Evolutionary conservation across 2,329 filamentous ascomycete genomes (phyloP), one percentile per base, ranked within the genome.

Genomic region (Xylaria sp.): DNA sequence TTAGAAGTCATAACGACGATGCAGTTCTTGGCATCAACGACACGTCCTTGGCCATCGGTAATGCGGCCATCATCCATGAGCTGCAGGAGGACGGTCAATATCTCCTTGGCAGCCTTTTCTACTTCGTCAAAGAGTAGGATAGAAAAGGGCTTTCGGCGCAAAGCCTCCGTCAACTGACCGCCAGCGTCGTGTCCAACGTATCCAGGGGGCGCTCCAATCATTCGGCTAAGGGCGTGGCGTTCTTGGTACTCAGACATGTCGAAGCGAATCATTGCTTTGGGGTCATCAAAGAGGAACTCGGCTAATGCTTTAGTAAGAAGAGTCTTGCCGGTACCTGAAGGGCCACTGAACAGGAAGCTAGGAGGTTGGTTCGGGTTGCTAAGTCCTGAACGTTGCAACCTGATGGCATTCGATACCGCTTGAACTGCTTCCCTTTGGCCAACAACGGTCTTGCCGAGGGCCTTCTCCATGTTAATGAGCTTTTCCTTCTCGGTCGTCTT

Each of bases 241-340:
- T 99, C 96, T 81, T 99, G 97, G 81, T 99, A 99, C 81, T 99
- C 96, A 4, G 95, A 98, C 96, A 99, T 99, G 79, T 99, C 96
- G 83, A 99, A 97, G 47, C 96, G 92, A 75, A 99, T 97, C 96
- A 99, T 98, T 39, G 95, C 86, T 84, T 98, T 98, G 30, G 95
- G 84, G 75, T 99, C 96, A 78, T 99, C 96, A 83, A 99, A 99
- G 32, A 99, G 85, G 84, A 99, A 99, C 80, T 99, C 96, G 57
- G 96, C 96, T 68, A 99, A 86, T 17, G 95, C 96, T 82, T 99
- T 99, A 72, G 95, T 98, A 66, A 99, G 89, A 21, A 99, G 85
- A 19, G 96, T 99, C 84, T 99, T 99, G 85, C 96, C 96, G 12
- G 96, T 99, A 85, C 96, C 96, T 0, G 95, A 98, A 14, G 96